Percentiles rank a stretch among this genome's conserved stretches.
phyloP scores from a whole-genome alignment of 2,329 filamentous ascomycete genomes.

The Chaetomiaceae sp. region DNA sequence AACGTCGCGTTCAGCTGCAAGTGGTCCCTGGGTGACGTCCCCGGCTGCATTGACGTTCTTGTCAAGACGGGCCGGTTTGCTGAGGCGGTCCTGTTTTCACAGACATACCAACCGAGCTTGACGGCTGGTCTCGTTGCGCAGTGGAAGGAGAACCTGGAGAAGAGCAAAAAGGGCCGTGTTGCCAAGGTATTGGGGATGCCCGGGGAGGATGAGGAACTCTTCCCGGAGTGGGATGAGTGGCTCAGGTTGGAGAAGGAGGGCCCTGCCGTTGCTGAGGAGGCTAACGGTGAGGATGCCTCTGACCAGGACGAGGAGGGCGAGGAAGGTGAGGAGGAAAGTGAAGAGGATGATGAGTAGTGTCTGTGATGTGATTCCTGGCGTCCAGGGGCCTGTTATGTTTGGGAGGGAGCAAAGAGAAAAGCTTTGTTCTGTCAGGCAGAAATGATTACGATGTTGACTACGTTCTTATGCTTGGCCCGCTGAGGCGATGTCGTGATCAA shows the following conservation, averaged over 20 bases:
- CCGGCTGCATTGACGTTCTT: constrained; percentile 75
- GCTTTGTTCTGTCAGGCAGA: constrained; percentile 3
- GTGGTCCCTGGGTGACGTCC: constrained; percentile 81
- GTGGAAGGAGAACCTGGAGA: constrained; percentile 84
- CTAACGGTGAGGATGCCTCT: constrained; percentile 9
- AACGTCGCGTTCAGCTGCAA: constrained; percentile 90
- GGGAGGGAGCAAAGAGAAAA: constrained; percentile 7
- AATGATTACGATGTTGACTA: constrained; percentile 1
- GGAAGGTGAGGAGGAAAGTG: background rate
- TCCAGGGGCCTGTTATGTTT: constrained; percentile 3
- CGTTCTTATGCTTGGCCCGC: too few species aligned
- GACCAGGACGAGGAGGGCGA: constrained; percentile 12
- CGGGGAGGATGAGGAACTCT: constrained; percentile 78
- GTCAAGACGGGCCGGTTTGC: constrained; percentile 72
- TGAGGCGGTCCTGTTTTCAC: constrained; percentile 86
- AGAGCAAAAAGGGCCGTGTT: constrained; percentile 79
- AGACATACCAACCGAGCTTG: constrained; percentile 88
- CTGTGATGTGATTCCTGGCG: constrained; percentile 11
- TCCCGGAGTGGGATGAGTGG: constrained; percentile 95
- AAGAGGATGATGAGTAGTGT: constrained; percentile 8
- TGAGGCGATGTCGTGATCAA: too few species aligned
- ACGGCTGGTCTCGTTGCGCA: constrained; percentile 62
- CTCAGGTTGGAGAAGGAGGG: constrained; percentile 74
- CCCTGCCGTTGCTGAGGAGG: constrained; percentile 29
- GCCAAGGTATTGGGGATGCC: constrained; percentile 79